phyloP scores from a whole-genome alignment of 192 early-diverging fungal genomes.

The Entrophospora sp. region DNA sequence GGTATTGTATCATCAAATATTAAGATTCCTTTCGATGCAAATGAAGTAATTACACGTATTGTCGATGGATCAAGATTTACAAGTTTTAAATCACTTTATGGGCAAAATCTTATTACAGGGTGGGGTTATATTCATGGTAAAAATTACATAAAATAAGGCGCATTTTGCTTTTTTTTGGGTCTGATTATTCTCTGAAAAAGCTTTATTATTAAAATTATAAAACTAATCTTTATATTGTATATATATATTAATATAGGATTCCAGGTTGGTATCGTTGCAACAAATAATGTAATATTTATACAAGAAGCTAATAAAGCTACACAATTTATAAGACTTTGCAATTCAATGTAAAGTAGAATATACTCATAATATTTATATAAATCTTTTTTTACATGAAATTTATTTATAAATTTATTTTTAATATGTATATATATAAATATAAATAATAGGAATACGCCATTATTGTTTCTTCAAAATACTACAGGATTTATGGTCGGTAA shows the following conservation, averaged over 20 bases:
- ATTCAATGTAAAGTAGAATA: constrained; percentile 32
- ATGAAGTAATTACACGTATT: constrained; percentile 55
- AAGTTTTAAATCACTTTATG: constrained; percentile 58
- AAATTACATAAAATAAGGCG: not conserved
- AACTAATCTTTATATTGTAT: not conserved
- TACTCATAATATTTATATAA: not conserved
- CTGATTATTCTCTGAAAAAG: too few species aligned
- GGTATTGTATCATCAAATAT: constrained; percentile 60
- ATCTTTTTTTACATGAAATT: not conserved
- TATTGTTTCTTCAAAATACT: constrained; percentile 58
- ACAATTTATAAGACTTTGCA: constrained; percentile 61
- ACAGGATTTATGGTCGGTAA: constrained; percentile 69
- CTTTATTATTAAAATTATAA: too few species aligned
- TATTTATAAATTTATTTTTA: not conserved
- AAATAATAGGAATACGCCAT: constrained; percentile 47
- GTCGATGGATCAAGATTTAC: constrained; percentile 60
- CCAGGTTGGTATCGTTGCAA: constrained; percentile 57
- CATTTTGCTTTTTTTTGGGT: not conserved
- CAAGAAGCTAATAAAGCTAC: constrained; percentile 61
- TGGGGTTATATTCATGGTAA: constrained; percentile 57
- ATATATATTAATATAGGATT: constrained; percentile 25
- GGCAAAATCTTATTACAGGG: constrained; percentile 51
- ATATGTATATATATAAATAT: too few species aligned
- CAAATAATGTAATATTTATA: constrained; percentile 55
- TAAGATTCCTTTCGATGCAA: constrained; percentile 53